Evolutionary conservation across 495 filamentous ascomycete species (phyloP), one percentile per base, ranked within the genome.

Genomic region (Aspergillus mulundensis): DNA sequence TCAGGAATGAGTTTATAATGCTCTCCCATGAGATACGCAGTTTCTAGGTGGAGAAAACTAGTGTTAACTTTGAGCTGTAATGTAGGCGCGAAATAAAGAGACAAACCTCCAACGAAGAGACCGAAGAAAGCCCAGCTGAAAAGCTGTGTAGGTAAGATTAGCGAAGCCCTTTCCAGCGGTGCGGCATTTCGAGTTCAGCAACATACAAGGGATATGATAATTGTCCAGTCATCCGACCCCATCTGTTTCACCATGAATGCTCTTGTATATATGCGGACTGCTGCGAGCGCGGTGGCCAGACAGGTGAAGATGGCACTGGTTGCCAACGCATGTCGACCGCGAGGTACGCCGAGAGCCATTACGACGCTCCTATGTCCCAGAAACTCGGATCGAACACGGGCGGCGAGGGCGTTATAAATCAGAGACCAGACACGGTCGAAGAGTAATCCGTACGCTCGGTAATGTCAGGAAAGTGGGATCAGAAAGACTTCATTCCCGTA

Each of bases 201-300:
- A 40, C 66, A 43, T 64, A 73, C 70, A 36, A 71, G 48, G 7
- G 68, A 56, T 28, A 67, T 28, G 10, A 68, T 1, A 40, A 73
- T 65, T 18, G 66, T 61, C 56, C 69, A 72, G 59, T 77, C 81
- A 63, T 61, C 90, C 15, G 74, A 71, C 23, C 87, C 87, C 23
- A 72, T 78, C 43, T 84, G 81, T 67, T 79, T 83, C 67, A 76
- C 82, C 16, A 76, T 66, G 40, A 67, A 78, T 23, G 77, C 77
- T 64, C 83, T 83, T 66, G 80, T 81, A 21, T 75, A 84, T 32
- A 75, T 62, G 16, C 72, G 72, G 30, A 68, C 28, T 8, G 58
- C 52, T 40, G 66, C 55, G n/a, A 73, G 25, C 1, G 62, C 7
- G 19, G 66, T 73, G 2, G 72, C 69, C 16, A 75, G 39, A 20